Base-by-base conservation (phyloP, 805 yeast species). In the Jamesozyma hellenica region DNA sequence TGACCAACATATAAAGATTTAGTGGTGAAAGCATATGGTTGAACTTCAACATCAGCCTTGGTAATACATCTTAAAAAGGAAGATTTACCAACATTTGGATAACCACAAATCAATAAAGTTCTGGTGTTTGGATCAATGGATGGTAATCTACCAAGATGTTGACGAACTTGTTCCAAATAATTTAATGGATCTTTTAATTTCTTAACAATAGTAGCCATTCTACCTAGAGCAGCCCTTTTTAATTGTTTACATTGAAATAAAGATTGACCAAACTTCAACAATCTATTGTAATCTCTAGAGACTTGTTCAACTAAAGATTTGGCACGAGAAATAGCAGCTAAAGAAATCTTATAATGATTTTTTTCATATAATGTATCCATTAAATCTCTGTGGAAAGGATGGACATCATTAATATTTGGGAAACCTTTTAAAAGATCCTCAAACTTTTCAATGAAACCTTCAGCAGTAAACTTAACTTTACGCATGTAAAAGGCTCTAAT, bases 11-110 rank as follows among this genome's bases (percentile, higher is more conserved):
- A 92, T 54, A 92, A 70, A 26, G 96, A 84, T 69, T 92, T 92
- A 45, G 99, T 92, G 51, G 99, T 92, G 79, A 92, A 92, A 27
- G 98, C 98, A 65, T 92, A 92, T 32, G 99, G 99, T 66, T 92
- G 98, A 45, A 92, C 98, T 60, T 92, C 99, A 43, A 92, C 99
- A 56, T 92, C 97, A 30, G 97, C 97, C 56, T 94, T 84, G 48
- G 99, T 92, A 66, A 92, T 84, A 63, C 92, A 77, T 58, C 78
- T 74, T 64, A 92, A 73, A 67, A 92, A 92, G 13, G 96, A 86
- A 12, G 98, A 92, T 67, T 92, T 92, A 68, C 99, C 99, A 45
- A 92, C 99, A 65, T 92, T 92, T 42, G 99, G 99, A 67, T 92
- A 92, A 46, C 99, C 99, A 70, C 99, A 92, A 58, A 92, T 90